phyloP scores from a whole-genome alignment of 768 basidiomycete species.

The Hemileccinum rubropunctum region DNA sequence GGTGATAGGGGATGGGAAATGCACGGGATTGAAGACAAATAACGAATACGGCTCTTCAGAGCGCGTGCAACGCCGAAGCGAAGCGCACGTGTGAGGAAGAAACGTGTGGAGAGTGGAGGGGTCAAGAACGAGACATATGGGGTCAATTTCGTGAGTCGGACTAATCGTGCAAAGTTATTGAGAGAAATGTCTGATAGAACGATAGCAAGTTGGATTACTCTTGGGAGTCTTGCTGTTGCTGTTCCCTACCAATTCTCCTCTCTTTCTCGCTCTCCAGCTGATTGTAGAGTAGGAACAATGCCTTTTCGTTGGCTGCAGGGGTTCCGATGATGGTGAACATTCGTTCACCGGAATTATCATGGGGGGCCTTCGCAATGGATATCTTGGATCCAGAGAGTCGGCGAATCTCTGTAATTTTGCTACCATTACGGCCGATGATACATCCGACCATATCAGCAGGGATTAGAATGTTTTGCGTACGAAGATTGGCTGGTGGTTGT shows the following conservation, averaged over 20 bases:
- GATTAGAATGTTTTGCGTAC: slow-evolving; percentile 99
- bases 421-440: slow-evolving; percentile 93
- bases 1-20: slow-evolving; percentile 12
- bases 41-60: slow-evolving; percentile 20
- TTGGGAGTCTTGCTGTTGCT: slow-evolving; percentile 75
- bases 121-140: slow-evolving; percentile 34
- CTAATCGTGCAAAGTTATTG: slow-evolving; percentile 11
- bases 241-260: slow-evolving; percentile 82
- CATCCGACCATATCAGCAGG: slow-evolving; percentile 99
- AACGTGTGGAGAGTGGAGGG: slow-evolving; percentile 13
- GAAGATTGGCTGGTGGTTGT: slow-evolving; percentile 73
- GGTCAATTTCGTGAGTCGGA: slow-evolving; percentile 13
- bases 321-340: slow-evolving; percentile 99
- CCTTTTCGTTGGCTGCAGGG: slow-evolving; percentile 96
- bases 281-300: slow-evolving; percentile 94
- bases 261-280: slow-evolving; percentile 97
- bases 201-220: slow-evolving; percentile 18
- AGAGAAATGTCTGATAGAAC: not conserved
- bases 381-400: slow-evolving; percentile 97
- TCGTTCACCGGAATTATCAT: slow-evolving; percentile 97
- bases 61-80: slow-evolving; percentile 8
- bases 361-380: slow-evolving; percentile 98
- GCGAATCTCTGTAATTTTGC: slow-evolving; percentile 99
- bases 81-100: slow-evolving; percentile 8
- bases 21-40: slow-evolving; percentile 25